Conservation (phyloP, 2,329 filamentous ascomycete species). For the Chaetothyriales sp. region DNA sequence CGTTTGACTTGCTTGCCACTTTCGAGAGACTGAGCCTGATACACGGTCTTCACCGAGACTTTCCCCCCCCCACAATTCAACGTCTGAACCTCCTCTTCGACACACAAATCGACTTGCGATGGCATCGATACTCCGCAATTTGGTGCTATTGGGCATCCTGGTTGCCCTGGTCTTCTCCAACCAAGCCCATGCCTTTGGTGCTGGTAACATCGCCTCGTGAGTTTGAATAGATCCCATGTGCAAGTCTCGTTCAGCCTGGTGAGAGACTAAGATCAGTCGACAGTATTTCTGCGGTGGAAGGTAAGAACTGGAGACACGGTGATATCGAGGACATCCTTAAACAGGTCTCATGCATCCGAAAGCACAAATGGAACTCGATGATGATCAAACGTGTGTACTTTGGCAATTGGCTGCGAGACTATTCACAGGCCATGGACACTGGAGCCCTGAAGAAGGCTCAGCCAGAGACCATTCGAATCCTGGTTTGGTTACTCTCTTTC, state of each 20-base stretch:
- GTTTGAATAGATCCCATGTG: background rate
- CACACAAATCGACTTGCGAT: constrained; percentile 7
- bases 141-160: constrained; percentile 18
- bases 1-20: background rate
- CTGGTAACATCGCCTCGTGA: constrained; percentile 23
- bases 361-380: constrained; percentile 72
- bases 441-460: constrained; percentile 66
- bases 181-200: constrained; percentile 30
- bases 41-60: background rate
- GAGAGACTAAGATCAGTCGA: constrained; percentile 19
- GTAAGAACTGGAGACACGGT: constrained; percentile 39
- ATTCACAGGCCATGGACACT: constrained; percentile 70
- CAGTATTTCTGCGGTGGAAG: constrained; percentile 34
- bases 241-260: constrained; percentile 3
- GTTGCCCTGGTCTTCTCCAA: constrained; percentile 24
- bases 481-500: constrained; percentile 72
- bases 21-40: too few species aligned
- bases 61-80: background rate
- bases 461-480: constrained; percentile 59
- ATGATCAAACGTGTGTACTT: constrained; percentile 42
- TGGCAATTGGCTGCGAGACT: constrained; percentile 67
- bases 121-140: constrained; percentile 10
- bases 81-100: too few species aligned
- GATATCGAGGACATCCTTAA: constrained; percentile 74
- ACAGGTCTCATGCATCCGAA: constrained; percentile 58